These are phyloP conservation scores for Sporothrix euskadiensis DNA, from an alignment of 2,329 filamentous ascomycete genomes.

Conservation along the genomic window DNA sequence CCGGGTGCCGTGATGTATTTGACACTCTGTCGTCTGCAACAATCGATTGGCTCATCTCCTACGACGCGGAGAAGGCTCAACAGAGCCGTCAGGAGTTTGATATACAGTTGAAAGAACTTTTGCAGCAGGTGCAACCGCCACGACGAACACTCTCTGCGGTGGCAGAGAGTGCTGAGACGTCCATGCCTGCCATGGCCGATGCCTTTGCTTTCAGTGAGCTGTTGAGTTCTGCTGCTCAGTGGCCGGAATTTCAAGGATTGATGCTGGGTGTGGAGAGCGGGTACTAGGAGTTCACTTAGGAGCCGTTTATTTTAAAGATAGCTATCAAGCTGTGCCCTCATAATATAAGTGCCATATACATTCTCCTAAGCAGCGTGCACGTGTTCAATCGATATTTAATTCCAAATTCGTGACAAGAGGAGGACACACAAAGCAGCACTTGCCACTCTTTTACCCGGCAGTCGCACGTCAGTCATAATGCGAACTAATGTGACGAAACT, in stretches of 20 bases:
- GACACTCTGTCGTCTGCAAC: neutral
- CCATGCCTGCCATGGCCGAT: neutral
- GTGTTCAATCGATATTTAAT: neutral
- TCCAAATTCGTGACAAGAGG: too few species aligned
- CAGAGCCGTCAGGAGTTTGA: neutral
- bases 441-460: too few species aligned
- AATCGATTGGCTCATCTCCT: neutral
- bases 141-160: neutral
- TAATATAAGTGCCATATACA: too few species aligned
- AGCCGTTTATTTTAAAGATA: too few species aligned
- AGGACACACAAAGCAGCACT: too few species aligned
- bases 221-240: neutral
- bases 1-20: neutral
- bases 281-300: neutral
- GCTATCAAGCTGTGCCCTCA: neutral
- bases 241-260: neutral
- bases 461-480: too few species aligned
- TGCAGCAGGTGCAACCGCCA: neutral
- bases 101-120: neutral
- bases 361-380: too few species aligned
- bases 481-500: too few species aligned
- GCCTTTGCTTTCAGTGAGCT: conserved; percentile 5
- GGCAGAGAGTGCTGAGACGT: neutral
- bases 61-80: neutral
- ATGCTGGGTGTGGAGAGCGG: neutral